Conservation (phyloP, 2,329 filamentous ascomycete species). For the Aspergillus sp. region DNA sequence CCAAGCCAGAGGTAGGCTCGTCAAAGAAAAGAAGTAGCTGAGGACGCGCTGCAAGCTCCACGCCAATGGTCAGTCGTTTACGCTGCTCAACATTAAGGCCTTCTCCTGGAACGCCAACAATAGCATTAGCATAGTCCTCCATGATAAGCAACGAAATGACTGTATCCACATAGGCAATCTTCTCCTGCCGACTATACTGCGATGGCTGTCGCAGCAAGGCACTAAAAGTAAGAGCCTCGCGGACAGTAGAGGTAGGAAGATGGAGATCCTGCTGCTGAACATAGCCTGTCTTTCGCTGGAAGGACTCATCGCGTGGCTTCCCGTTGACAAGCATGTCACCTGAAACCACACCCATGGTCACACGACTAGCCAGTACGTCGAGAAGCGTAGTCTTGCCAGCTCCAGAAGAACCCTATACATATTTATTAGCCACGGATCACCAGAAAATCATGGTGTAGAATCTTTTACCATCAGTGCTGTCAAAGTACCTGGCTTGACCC, state of each 20-base stretch:
- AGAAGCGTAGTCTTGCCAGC: conserved; percentile 90
- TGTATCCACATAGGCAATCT: conserved; percentile 82
- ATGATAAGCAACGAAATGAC: conserved; percentile 87
- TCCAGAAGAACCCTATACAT: conserved; percentile 69
- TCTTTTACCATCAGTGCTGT: conserved; percentile 73
- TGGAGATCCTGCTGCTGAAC: conserved; percentile 92
- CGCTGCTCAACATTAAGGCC: conserved; percentile 66
- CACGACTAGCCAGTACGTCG: conserved; percentile 80
- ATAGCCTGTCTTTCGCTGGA: conserved; percentile 41
- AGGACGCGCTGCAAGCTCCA: conserved; percentile 89
- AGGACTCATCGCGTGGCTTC: conserved; percentile 61
- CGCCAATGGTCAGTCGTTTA: conserved; percentile 83
- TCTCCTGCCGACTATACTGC: conserved; percentile 70
- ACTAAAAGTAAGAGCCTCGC: conserved; percentile 83
- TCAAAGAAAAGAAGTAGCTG: conserved; percentile 85
- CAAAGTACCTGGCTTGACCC: conserved; percentile 88
- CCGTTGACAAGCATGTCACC: conserved; percentile 84
- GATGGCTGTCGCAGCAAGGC: conserved; percentile 80
- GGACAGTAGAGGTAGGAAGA: conserved; percentile 78
- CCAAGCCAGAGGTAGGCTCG: conserved; percentile 83
- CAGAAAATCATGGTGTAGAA: not conserved
- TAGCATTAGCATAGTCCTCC: conserved; percentile 83
- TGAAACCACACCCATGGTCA: conserved; percentile 82
- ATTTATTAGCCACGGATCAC: not conserved
- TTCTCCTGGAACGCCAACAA: conserved; percentile 85